Base-by-base conservation (phyloP, 345 rosid species). In the Limnanthes douglasii region DNA sequence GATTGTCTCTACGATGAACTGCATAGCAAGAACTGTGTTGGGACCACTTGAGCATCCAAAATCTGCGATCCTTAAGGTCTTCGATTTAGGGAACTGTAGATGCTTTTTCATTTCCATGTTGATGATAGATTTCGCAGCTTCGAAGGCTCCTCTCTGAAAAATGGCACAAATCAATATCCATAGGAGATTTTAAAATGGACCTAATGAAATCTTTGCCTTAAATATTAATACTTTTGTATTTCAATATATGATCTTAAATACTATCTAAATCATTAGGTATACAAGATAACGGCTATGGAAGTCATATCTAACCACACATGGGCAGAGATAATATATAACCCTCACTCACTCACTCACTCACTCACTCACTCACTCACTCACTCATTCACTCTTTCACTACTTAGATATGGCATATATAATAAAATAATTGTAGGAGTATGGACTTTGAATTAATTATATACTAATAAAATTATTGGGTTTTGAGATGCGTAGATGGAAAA, bases 11-110 rank as follows among this genome's bases (percentile, higher is more conserved):
- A 61, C 31, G 33, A 64, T 54, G 44, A 46, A 45, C 12, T 68
- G 53, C 32, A 67, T 46, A 6, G 56, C 42, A 15, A 48, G 15
- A n/a, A 72, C 34, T 5, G 72, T 54, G 58, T 72, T 72, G 15
- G 75, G 60, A 9, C 72, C 75, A n/a, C 48, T 56, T 11, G 46
- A 33, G 36, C 65, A 60, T 15, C 60, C 56, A 27, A 60, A 48
- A 36, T 53, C 58, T 7, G 51, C 69, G 6, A 64, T 41, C 3
- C 16, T 30, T 10, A 57, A 50, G 11, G 22, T 12, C 11, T 35
- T 21, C 9, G 36, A 32, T 25, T 16, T 7, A 6, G 51, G 31
- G 18, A 50, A n/a, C 22, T 45, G 16, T 9, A 45, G 39, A 9
- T 50, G 39, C 4, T 17, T 11, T 24, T 21, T 14, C 16, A 57